Base-by-base conservation (phyloP, 2,329 filamentous ascomycete species). In the Botrytis medusae region DNA sequence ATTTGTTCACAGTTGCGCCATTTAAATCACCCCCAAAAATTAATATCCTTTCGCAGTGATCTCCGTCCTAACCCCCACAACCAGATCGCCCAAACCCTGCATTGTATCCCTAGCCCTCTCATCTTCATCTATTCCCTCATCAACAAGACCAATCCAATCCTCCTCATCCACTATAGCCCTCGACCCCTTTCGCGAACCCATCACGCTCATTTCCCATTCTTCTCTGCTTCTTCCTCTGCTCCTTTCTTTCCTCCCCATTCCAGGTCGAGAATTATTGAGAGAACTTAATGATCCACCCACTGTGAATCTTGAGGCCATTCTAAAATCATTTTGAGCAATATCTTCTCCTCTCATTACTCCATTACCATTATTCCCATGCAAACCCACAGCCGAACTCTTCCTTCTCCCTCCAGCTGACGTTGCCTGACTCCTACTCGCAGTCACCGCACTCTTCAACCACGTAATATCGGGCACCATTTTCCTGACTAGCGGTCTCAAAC, bases 181-280 rank as follows among this genome's bases (percentile, higher is more conserved):
- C 29, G 63, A 67, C 2, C 32, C 22, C 32, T n/a, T 51, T 48
- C 46, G 34, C 14, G 32, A n/a, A 5, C 32, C 46, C 16, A 54
- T 25, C 9, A 54, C 44, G 14, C 64, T n/a, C 64, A 51, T 54
- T 29, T 67, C 46, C 64, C 46, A 67, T 20, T 67, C 64, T 25
- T 51, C 46, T 40, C 64, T 54, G 1, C 46, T 8, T 37, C 44
- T 65, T 12, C 63, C 22, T 9, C 8, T 25, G 6, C 44, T 29
- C 14, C 14, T 22, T 25, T 54, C 46, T 14, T 40, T 54, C 64
- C 16, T 54, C 0, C 46, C 64, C 32, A 37, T 40, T 1, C 8
- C 64, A 5, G 25, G 8, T 2, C 32, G 32, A 37, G 16, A 18
- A 54, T 9, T 67, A 29, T 54, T 10, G 25, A 54, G 32, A 20